Evolutionary conservation across 2,329 filamentous ascomycete species (phyloP).

Genomic region (Pestalotiopsis sp.): DNA sequence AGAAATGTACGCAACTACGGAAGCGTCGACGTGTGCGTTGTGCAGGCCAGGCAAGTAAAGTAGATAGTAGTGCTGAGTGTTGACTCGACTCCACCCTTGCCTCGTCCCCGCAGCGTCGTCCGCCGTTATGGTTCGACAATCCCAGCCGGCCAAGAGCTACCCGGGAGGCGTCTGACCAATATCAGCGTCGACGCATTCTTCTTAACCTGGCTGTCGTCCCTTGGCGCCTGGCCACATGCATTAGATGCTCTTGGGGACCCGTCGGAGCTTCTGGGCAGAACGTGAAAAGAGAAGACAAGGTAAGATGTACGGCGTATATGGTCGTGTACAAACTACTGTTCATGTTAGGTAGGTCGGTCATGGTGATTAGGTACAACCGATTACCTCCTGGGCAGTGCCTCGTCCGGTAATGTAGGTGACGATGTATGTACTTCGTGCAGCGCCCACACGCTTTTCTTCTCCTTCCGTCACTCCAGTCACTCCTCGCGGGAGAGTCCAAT

Average conservation of each 20-base stretch:
- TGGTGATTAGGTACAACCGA: too few species aligned
- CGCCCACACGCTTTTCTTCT: too few species aligned
- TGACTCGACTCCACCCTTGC: background rate
- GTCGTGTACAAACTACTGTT: background rate
- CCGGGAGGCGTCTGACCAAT: background rate
- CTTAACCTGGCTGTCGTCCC: background rate
- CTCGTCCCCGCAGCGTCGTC: conserved; percentile 1
- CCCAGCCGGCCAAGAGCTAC: background rate
- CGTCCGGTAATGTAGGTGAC: too few species aligned
- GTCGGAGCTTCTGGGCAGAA: background rate
- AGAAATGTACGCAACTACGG: too few species aligned
- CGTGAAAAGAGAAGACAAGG: background rate
- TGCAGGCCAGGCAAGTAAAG: background rate
- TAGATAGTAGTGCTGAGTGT: background rate
- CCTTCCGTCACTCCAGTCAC: too few species aligned
- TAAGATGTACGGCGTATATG: too few species aligned
- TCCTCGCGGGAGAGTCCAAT: too few species aligned
- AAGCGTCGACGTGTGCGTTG: background rate
- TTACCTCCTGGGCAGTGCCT: too few species aligned
- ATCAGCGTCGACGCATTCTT: conserved; percentile 1
- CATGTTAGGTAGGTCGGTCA: background rate
- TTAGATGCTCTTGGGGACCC: background rate
- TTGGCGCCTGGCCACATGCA: conserved; percentile 10
- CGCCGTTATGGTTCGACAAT: conserved; percentile 7
- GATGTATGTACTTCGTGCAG: too few species aligned